A percentile compares a stretch with the other conserved stretches of the same genome.
phyloP scores from a whole-genome alignment of 1,284 basidiomycete species.

The Peniophora sp. region DNA sequence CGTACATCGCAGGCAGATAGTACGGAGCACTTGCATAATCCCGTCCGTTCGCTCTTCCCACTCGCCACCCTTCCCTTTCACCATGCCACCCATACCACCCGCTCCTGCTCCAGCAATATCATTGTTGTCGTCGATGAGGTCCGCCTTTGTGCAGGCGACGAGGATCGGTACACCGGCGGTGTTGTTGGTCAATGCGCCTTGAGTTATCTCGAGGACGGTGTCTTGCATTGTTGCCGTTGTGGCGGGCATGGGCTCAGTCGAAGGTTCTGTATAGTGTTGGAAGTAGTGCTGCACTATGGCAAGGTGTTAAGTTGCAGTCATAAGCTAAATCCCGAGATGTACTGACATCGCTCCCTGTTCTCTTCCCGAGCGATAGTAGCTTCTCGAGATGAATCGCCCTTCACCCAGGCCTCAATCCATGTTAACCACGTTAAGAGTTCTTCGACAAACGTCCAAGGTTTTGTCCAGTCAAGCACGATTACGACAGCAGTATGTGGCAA shows the following conservation, averaged over 20 bases:
- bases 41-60: conserved; percentile 97
- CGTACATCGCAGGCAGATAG: conserved; percentile 88
- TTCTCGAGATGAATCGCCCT: conserved; percentile 61
- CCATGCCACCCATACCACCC: conserved; percentile 73
- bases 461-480: conserved; percentile 93
- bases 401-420: conserved; percentile 79
- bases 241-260: conserved; percentile 50
- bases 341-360: conserved; percentile 75
- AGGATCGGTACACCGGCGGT: conserved; percentile 80
- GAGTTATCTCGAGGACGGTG: conserved; percentile 70
- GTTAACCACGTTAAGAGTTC: conserved; percentile 82
- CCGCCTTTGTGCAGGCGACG: conserved; percentile 88
- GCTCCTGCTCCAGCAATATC: conserved; percentile 65
- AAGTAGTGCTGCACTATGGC: conserved; percentile 75
- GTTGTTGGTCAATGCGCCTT: conserved; percentile 78
- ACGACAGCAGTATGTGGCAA: conserved; percentile 78
- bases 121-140: conserved; percentile 74
- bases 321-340: conserved; percentile 1
- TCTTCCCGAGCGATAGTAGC: conserved; percentile 69
- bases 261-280: conserved; percentile 85
- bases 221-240: conserved; percentile 45
- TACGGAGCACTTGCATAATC: conserved; percentile 89
- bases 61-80: conserved; percentile 78
- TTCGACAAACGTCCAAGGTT: conserved; percentile 86
- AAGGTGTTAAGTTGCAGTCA: background rate